Base-by-base conservation (phyloP, 768 basidiomycete species). In the Xerocomellus chrysenteron region DNA sequence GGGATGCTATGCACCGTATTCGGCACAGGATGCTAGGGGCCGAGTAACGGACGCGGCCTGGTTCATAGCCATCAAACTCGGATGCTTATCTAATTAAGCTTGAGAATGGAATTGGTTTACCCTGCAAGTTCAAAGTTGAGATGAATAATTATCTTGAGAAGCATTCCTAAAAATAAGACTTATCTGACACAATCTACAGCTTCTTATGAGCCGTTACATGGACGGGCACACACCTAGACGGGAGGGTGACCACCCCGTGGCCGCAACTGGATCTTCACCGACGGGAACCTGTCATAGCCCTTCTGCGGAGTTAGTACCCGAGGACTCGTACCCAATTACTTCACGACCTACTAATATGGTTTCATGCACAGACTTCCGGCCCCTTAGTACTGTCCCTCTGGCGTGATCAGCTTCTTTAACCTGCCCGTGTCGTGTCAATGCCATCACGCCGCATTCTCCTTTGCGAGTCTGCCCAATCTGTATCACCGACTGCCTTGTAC, bases 241-340 rank as follows among this genome's bases (percentile, higher is more conserved):
- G 65, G 52, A 50, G 50, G 52, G 60, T 42, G 28, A 55, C 60
- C 39, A 45, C 46, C 46, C 68, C 69, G 58, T 56, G 32, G 56
- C 68, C 71, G 72, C 71, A 63, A 17, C 55, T 68, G 46, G 19
- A 57, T 57, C 57, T 62, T 35, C 60, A 63, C 70, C 72, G 70
- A 73, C 54, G 55, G 65, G 56, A 66, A 61, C 33, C 43, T 47
- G 55, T 49, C 64, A 68, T 66, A 48, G 63, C 66, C 62, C 57
- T 57, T 49, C 44, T 69, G 69, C 71, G 70, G 70, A 61, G 71
- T 65, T 72, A 70, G 58, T 71, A 60, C 58, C 63, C 71, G 70
- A 67, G 47, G 37, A 61, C 60, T 65, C 62, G 67, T 44, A 60
- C 32, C 66, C 59, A 60, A 68, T 71, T 70, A 70, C 68, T 69